Base-by-base conservation (phyloP, 2,329 filamentous ascomycete genomes). In the Epichloe aotearoae region DNA sequence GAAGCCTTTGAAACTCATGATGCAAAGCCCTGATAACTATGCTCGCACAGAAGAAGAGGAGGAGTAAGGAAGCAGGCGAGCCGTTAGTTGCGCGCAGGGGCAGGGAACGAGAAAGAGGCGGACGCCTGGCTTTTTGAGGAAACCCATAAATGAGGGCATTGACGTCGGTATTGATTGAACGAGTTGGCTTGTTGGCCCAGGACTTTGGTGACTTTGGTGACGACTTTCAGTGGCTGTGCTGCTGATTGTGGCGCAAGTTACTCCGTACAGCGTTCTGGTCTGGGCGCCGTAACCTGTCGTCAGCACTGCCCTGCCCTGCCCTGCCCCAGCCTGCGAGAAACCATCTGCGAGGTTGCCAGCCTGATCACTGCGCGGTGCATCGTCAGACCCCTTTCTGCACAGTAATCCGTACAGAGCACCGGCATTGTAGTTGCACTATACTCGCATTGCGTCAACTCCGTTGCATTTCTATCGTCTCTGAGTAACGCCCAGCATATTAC, bases 1-100 rank as follows among this genome's bases (percentile, higher is more conserved):
- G 64, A 98, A 88, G 63, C 93, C 93, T 72, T 93, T 94, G 77
- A 95, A 90, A 80, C 90, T 96, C 93, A 98, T 97, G 65, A 50
- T 63, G 64, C 47, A 38, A 26, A 17, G 20, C 23, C 12, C 5
- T 12, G 45, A 46, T 45, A 39, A 17, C 20, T 37, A 10, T 36
- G 43, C 15, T 47, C 46, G 15, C 23, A 34, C 30, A 37, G 17
- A 23, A 3, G 39, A n/a, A 38, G n/a, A 10, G 30, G 23, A 8
- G 5, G 15, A 34, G 4, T n/a, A n/a, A 30, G 8, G 19, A 38
- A 42, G 10, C 30, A 51, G 19, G 26, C 23, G 39, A 33, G 40
- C 30, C 3, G 30, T 10, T 14, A 26, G 40, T 44, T 48, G 46
- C 52, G 49, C 49, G 36, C 36, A 49, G 43, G 23, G 46, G 48